Base-by-base conservation (phyloP, 495 filamentous ascomycete genomes). In the Daldinia loculata region DNA sequence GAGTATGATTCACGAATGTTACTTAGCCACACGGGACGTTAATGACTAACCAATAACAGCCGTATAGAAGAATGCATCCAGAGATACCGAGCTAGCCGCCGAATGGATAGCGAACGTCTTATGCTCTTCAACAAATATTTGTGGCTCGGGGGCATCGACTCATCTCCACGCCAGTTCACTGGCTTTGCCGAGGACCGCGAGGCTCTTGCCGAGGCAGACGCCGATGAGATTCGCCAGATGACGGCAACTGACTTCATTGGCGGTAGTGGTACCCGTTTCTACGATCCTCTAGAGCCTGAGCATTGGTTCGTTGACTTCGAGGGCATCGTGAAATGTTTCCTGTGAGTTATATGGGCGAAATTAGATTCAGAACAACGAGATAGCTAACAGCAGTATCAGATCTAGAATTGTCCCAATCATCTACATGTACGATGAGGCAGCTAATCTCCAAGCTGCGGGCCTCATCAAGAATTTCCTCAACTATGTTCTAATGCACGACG, bases 21-120 rank as follows among this genome's bases (percentile, higher is more conserved):
- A 27, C 29, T 22, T 61, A 39, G 56, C 19, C 19, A 22, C 8
- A 38, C 36, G 17, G 9, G 12, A 56, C 22, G 14, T 51, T 30
- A 6, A 38, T 45, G 53, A 50, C 67, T 71, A 53, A 74, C 58
- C 15, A 57, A 50, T 58, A 74, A 48, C 36, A 91, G 89, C 50
- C 93, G 95, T 45, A 92, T 98, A 17, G 90, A 98, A 76, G 89
- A 88, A 65, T 95, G 92, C 41, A 90, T 98, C 34, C 90, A 93
- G 64, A 91, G 93, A 8, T 99, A 89, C 82, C 84, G 89, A 65
- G 82, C 84, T 45, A 90, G 88, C 41, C 92, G 94, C 26, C 93
- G 91, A 61, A 84, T 97, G 60, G 87, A 93, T 61, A 75, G 80
- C 11, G 77, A 84, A 3, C 86, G 88, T 58, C 79, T 84, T 24